Conservation (phyloP, 768 basidiomycete genomes). For the Chalciporus sphaerocephalus region DNA sequence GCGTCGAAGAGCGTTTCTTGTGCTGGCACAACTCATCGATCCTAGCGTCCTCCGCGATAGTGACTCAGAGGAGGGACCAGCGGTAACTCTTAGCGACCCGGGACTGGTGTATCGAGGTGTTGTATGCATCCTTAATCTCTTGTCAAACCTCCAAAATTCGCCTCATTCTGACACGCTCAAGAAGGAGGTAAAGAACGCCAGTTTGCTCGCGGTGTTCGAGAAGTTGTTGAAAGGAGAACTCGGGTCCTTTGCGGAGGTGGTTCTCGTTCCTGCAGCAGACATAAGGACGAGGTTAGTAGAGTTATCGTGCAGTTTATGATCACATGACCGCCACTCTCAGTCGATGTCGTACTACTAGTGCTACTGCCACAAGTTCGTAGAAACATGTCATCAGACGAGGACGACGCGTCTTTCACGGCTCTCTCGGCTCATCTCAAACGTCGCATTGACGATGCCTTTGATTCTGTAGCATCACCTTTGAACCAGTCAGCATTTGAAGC, state of each 20-base stretch:
- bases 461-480: conserved; percentile 21
- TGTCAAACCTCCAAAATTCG: conserved; percentile 41
- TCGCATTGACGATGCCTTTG: conserved; percentile 53
- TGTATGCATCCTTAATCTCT: conserved; percentile 67
- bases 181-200: conserved; percentile 48
- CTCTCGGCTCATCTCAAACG: conserved; percentile 41
- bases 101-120: conserved; percentile 77
- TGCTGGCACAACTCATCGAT: conserved; percentile 66
- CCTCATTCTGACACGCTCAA: conserved; percentile 40
- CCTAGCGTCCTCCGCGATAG: conserved; percentile 42
- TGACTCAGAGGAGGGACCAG: conserved; percentile 36
- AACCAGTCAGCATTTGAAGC: conserved; percentile 7
- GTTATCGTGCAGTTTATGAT: neutral
- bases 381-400: conserved; percentile 14
- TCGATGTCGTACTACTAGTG: too few species aligned
- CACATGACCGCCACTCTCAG: neutral
- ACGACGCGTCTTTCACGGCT: conserved; percentile 35
- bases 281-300: conserved; percentile 41
- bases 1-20: conserved; percentile 55
- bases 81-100: conserved; percentile 33
- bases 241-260: conserved; percentile 32
- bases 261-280: conserved; percentile 50
- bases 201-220: conserved; percentile 51
- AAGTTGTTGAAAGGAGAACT: conserved; percentile 43
- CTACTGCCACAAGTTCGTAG: too few species aligned